These are phyloP conservation scores for Aureoboletus auriporus DNA, from an alignment of 768 basidiomycete genomes.

Conservation along the genomic window DNA sequence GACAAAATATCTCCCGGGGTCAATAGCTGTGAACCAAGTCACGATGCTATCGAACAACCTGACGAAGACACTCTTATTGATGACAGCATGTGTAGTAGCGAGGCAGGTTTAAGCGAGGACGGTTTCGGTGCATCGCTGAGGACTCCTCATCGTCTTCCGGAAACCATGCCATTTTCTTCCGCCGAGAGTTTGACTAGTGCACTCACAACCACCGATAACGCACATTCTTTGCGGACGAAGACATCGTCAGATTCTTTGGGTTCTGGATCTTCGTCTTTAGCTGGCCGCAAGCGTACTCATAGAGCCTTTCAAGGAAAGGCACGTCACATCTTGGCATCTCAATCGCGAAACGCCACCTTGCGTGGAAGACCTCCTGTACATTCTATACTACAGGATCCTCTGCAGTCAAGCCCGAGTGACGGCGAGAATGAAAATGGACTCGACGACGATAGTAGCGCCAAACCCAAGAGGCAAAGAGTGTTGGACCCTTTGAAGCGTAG, in stretches of 20 bases:
- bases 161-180: conserved; percentile 23
- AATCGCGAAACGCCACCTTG: conserved; percentile 23
- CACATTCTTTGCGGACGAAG: conserved; percentile 35
- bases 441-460: conserved; percentile 6
- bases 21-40: conserved; percentile 16
- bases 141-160: conserved; percentile 46
- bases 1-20: conserved; percentile 37
- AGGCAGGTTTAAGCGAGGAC: conserved; percentile 38
- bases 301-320: conserved; percentile 5
- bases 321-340: conserved; percentile 3
- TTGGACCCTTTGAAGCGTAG: conserved; percentile 23
- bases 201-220: conserved; percentile 37
- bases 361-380: conserved; percentile 17
- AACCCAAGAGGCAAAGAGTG: conserved; percentile 25
- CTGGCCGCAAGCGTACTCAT: conserved; percentile 41
- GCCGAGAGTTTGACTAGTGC: conserved; percentile 27
- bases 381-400: conserved; percentile 7
- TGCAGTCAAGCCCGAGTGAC: conserved; percentile 21
- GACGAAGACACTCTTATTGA: conserved; percentile 21
- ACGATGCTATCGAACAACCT: conserved; percentile 3
- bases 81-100: conserved; percentile 25
- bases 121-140: conserved; percentile 64
- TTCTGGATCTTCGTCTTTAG: conserved; percentile 34
- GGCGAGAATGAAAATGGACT: conserved; percentile 16
- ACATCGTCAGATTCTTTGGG: conserved; percentile 42